Evolutionary conservation across 2,329 filamentous ascomycete species (phyloP), one percentile per base, ranked within the genome.

Genomic region (Leptodontidium sp.): DNA sequence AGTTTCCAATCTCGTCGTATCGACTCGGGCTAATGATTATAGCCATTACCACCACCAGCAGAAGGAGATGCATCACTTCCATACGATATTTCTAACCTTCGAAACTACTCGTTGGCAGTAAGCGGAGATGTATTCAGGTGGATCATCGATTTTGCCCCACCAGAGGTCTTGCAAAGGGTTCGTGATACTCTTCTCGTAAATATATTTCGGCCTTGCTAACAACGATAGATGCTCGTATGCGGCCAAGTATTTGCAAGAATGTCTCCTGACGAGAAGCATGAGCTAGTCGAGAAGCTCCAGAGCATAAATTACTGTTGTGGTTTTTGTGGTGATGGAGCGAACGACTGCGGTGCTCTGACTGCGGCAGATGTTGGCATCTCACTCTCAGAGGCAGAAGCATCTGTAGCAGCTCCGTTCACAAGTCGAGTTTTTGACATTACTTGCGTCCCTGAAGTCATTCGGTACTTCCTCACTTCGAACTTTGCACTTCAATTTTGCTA

Each of bases 261-360:
- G 96, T 98, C 95, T 1, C 97, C 96, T 0, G 97, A 99, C 78
- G 96, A 99, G 80, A 99, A 99, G 79, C 94, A 98, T 78, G 97
- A 99, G 79, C 84, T 99, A 1, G 94, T 99, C 2, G 96, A 98
- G 79, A 99, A 98, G 79, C 86, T 99, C 3, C 97, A 99, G 79
- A 95, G 92, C 75, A 93, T 99, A 72, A 95, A 94, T 78, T 99
- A 98, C 80, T 97, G 93, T 75, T 93, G 90, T 73, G 96, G 96
- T 35, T 99, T 99, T 81, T 99, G 96, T 76, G 96, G 96, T 55
- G 96, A 99, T 78, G 96, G 96, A 50, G 96, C 96, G 32, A 99
- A 99, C 78, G 96, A 99, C 79, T 99, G 96, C 75, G 96, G 95
- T 73, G 97, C 96, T 7, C 84, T 99, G 71, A 99, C 98, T 81